Base-by-base conservation (phyloP, 2,329 filamentous ascomycete species). In the Ophiostoma sp. region DNA sequence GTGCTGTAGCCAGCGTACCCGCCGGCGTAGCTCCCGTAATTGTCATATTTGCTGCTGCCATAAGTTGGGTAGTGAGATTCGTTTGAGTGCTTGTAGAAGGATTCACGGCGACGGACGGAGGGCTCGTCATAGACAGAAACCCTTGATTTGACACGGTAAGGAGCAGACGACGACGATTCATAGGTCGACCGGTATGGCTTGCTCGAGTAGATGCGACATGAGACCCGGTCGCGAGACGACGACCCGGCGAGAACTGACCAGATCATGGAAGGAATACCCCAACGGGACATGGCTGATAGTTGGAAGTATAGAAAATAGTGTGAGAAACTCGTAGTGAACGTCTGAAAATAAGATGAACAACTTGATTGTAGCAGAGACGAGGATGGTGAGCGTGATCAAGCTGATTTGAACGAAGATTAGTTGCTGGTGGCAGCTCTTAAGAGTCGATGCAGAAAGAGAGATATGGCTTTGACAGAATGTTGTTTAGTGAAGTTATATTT, bases 261-360 rank as follows among this genome's bases (percentile, higher is more conserved):
- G 28, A 52, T 33, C 42, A 31, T 33, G 15, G 28, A 36, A 7
- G 66, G 28, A 12, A 69, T 4, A n/a, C 11, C 17, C 66, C 66
- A 69, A 48, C 66, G 66, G 33, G 66, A 52, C 66, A 69, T 69
- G 42, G 28, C 22, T 50, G 25, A 9, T 22, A 1, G 66, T n/a
- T 33, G 19, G 19, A 19, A 25, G 19, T 3, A 25, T 12, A 4
- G 61, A 42, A 22, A 33, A 52, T 22, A 17, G 66, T 15, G 25
- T 5, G 19, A 22, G 19, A 9, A 3, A 19, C 3, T n/a, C 15
- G 3, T 17, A 15, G 9, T 48, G 28, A 25, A 28, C 7, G 8
- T 8, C 25, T 25, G 45, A 4, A 25, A 22, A 52, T 11, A 36
- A 42, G 12, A 22, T 66, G 61, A 66, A 28, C 61, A 66, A 9